Evolutionary conservation across 1,284 basidiomycete genomes (phyloP).

Genomic region (Papiliotrema fonsecae): DNA sequence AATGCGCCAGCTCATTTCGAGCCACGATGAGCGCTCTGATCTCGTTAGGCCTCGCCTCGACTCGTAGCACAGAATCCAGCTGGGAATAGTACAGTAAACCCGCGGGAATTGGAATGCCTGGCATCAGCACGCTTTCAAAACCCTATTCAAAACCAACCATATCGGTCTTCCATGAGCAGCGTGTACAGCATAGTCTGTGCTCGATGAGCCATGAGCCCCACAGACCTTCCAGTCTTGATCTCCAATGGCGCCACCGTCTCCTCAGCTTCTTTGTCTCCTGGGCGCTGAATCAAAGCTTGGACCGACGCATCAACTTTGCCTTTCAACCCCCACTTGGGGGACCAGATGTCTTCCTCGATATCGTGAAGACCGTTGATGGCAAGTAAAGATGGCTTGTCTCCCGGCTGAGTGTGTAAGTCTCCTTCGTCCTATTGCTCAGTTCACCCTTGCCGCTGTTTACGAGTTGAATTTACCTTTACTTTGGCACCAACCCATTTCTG

Average conservation of each 20-base stretch:
- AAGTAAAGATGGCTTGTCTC: slow-evolving; percentile 47
- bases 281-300: slow-evolving; percentile 57
- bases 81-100: slow-evolving; percentile 95
- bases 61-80: slow-evolving; percentile 76
- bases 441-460: background rate
- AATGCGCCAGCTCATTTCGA: slow-evolving; percentile 80
- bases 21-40: slow-evolving; percentile 73
- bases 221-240: slow-evolving; percentile 85
- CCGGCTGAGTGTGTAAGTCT: slow-evolving; percentile 52
- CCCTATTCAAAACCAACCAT: slow-evolving; percentile 53
- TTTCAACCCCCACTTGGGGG: slow-evolving; percentile 88
- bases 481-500: slow-evolving; percentile 36
- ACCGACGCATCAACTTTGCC: slow-evolving; percentile 93
- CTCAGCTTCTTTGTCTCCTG: slow-evolving; percentile 25
- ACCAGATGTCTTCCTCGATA: slow-evolving; percentile 97
- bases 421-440: slow-evolving; percentile 49
- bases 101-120: slow-evolving; percentile 48
- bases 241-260: slow-evolving; percentile 64
- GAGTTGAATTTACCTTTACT: slow-evolving; percentile 19
- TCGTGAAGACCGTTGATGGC: slow-evolving; percentile 73
- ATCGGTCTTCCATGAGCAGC: slow-evolving; percentile 82
- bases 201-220: slow-evolving; percentile 81
- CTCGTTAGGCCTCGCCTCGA: slow-evolving; percentile 73
- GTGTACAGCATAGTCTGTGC: slow-evolving; percentile 99
- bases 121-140: background rate